Evolutionary conservation across 78 protist species (phyloP), one percentile per base, ranked within the genome.

Genomic region (Tieghemostelium lacteum): DNA sequence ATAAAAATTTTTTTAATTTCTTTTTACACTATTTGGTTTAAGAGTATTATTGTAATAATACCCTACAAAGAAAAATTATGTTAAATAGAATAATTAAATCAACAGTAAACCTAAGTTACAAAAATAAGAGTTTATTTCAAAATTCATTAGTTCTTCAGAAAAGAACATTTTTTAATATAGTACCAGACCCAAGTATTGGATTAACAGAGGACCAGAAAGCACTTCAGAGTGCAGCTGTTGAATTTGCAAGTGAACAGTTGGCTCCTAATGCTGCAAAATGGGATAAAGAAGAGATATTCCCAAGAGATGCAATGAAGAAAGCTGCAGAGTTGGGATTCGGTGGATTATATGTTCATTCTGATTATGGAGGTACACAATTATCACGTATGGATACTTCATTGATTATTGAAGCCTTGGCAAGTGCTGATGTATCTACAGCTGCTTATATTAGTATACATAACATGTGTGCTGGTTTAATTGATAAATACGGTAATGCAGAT

Each of bases 361-460:
- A 94, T 37, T 55, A 63, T 20, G 97, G 96, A 40, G 98, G 98
- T 24, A 71, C 96, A 16, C 97, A 96, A n/a, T 34, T 94, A 19
- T 31, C 77, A 45, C 49, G 98, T 24, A 42, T 95, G 24, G 98
- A 96, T 60, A 95, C 98, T 3, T 28, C 96, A 4, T 36, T 95
- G 31, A 70, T 96, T 28, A 95, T 95, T 26, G 97, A 97, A 50
- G 95, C 97, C 17, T 86, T 97, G 2, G 42, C 96, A 8, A 54
- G 45, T 31, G 96, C 94, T 16, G 95, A 96, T 85, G 93, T 91
- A 19, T n/a, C 87, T 36, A 96, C 98, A 12, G 87, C 98, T 26
- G 98, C 98, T 34, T 97, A 73, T 76, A 75, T 97, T 45, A 92
- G 96, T 64, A 96, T 96, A 62, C 97, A 97, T 70, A 95, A 97